Base-by-base conservation (phyloP, 2,329 filamentous ascomycete species). In the Sporothrix humicola region DNA sequence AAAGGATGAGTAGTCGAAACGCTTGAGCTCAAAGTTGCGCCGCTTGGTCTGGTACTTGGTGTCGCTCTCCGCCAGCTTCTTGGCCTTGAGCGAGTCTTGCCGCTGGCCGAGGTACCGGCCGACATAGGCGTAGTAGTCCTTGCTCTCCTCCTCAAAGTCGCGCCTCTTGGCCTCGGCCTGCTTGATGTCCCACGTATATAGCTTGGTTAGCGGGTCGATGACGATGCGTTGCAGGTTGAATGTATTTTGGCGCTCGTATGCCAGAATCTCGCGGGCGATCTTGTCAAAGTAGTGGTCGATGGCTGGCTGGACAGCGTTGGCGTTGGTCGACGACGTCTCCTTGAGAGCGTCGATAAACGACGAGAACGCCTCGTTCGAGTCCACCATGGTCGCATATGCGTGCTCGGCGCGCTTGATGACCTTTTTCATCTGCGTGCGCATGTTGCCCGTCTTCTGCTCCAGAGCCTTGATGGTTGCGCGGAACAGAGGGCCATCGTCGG, bases 261-360 rank as follows among this genome's bases (percentile, higher is more conserved):
- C 82, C 52, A 98, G 84, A 63, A 99, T 98, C 80, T 98, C 94
- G 75, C 92, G 91, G 3, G 95, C 95, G 77, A 97, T 98, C 79
- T 95, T 97, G 82, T 98, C 95, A 79, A 98, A 99, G 81, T 99
- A 99, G 81, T 99, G 95, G 76, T 99, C 96, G 74, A 99, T 87
- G 4, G 95, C 96, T 17, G 96, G 97, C 79, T 97, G 94, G n/a
- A 99, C 95, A 0, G 95, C 96, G 79, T 97, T 97, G 68, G 94
- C 93, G 80, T 98, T 98, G 13, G 95, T 97, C 0, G 90, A 90
- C 0, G 95, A 94, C 0, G 94, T 93, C 79, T 98, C 96, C 75
- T 92, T 90, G 46, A 99, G 85, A 4, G 95, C 92, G 15, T 95
- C 93, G 80, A 97, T 91, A 78, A 99, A 97, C 3, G 89, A 90